Percentiles rank a stretch among this genome's conserved stretches.
phyloP scores from a whole-genome alignment of 2,329 filamentous ascomycete genomes.

The Trichoderma koningii region DNA sequence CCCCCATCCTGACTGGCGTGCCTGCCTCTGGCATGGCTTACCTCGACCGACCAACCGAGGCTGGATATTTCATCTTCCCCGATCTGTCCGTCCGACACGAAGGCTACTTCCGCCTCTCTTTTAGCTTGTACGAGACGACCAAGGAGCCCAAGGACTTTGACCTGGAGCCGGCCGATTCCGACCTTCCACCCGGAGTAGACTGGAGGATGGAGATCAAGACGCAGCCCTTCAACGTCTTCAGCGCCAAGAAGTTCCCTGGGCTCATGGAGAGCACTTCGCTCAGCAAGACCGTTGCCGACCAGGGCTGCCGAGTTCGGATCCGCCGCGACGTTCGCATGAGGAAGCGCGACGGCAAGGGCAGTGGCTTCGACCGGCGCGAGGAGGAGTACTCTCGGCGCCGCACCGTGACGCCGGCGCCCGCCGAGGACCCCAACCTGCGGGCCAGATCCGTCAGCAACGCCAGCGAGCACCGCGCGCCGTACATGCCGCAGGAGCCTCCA shows the following conservation, averaged over 20 bases:
- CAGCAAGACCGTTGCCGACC: constrained; percentile 89
- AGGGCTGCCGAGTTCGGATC: constrained; percentile 95
- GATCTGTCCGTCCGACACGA: constrained; percentile 95
- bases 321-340: constrained; percentile 92
- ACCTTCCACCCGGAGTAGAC: constrained; percentile 63
- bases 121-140: constrained; percentile 91
- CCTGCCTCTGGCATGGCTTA: constrained; percentile 96
- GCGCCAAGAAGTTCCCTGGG: constrained; percentile 97
- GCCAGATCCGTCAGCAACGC: constrained; percentile 64
- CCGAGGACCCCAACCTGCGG: constrained; percentile 44
- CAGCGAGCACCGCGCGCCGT: constrained; percentile 51
- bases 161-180: constrained; percentile 48
- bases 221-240: constrained; percentile 82
- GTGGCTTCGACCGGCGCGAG: constrained; percentile 60
- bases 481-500: constrained; percentile 41
- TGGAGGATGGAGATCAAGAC: constrained; percentile 92
- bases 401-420: constrained; percentile 40
- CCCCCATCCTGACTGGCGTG: constrained; percentile 88
- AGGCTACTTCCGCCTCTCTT: constrained; percentile 85
- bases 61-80: constrained; percentile 96
- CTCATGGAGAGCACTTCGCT: constrained; percentile 85
- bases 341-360: constrained; percentile 72
- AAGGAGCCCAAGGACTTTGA: constrained; percentile 83
- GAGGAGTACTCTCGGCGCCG: constrained; percentile 57
- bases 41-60: constrained; percentile 77